phyloP scores from a whole-genome alignment of 2,329 filamentous ascomycete genomes.

The Fusarium mangiferae region DNA sequence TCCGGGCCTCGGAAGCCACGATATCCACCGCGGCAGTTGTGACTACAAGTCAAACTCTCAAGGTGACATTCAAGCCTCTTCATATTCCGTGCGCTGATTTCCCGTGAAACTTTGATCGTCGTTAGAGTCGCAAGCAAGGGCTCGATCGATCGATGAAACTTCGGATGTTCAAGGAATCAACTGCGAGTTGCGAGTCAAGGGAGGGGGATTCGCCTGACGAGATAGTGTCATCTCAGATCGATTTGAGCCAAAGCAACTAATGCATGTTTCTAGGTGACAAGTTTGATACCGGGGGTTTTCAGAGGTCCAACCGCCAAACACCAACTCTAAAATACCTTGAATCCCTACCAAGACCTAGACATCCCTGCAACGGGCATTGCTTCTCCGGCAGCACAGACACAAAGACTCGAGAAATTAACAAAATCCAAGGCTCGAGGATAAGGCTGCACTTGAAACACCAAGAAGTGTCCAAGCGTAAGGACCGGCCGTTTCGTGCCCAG shows the following conservation, averaged over 20 bases:
- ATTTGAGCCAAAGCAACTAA: neutral
- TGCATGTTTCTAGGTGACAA: neutral
- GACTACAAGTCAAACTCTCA: neutral
- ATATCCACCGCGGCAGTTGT: neutral
- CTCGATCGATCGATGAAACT: conserved; percentile 1
- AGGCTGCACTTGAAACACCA: neutral
- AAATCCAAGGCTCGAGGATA: neutral
- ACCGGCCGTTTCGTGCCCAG: neutral
- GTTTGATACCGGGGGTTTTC: neutral
- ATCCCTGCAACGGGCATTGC: neutral
- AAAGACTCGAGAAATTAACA: neutral
- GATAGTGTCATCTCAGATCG: neutral
- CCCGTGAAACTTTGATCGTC: neutral
- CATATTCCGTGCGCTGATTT: neutral
- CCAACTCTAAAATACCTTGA: neutral
- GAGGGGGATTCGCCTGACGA: neutral
- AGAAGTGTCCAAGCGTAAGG: neutral
- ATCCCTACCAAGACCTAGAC: neutral
- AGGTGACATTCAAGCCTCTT: neutral
- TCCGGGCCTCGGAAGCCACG: neutral
- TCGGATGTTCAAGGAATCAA: neutral
- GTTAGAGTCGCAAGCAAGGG: neutral
- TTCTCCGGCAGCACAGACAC: neutral
- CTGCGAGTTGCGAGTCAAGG: neutral
- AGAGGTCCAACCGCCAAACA: neutral